Percentiles rank a stretch among this genome's conserved stretches.
phyloP scores from a whole-genome alignment of 2,329 filamentous ascomycete species.

The Aspergillus ibericus region DNA sequence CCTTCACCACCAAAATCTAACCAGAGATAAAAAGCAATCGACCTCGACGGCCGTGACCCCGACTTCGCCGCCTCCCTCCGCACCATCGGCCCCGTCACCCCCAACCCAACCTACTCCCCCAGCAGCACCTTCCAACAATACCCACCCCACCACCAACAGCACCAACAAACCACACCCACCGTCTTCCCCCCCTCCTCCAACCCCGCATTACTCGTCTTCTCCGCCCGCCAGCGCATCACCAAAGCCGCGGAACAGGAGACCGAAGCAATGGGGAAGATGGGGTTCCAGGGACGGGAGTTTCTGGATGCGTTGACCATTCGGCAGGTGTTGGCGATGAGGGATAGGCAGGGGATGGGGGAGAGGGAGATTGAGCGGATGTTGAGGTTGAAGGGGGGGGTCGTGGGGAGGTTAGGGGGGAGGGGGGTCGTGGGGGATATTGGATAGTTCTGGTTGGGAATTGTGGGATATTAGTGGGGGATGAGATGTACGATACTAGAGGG shows the following conservation, averaged over 20 bases:
- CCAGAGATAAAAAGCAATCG: constrained; percentile 48
- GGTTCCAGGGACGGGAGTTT: constrained; percentile 45
- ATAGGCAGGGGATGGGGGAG: constrained; percentile 38
- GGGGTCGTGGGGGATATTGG: constrained; percentile 31
- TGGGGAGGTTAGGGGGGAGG: constrained; percentile 39
- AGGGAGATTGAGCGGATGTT: constrained; percentile 48
- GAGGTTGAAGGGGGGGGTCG: constrained; percentile 46
- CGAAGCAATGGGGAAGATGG: constrained; percentile 46
- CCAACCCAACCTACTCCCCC: constrained; percentile 57
- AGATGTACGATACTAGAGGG: not conserved
- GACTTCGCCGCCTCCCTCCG: constrained; percentile 79
- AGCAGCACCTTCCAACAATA: constrained; percentile 50
- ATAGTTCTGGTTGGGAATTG: not conserved
- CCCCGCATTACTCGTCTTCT: constrained; percentile 56
- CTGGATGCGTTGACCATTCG: constrained; percentile 53
- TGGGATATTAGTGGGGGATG: not conserved
- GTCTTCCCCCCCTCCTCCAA: constrained; percentile 47
- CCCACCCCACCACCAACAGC: too few relatives aligned
- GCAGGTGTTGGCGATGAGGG: constrained; percentile 51
- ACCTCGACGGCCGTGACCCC: constrained; percentile 62
- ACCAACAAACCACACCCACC: constrained; percentile 29
- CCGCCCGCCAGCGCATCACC: constrained; percentile 52
- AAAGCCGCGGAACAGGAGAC: constrained; percentile 57
- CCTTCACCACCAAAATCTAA: not conserved
- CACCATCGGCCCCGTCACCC: constrained; percentile 58